Conservation (phyloP, 2,329 filamentous ascomycete genomes). For the Fusarium pseudonygamai region DNA sequence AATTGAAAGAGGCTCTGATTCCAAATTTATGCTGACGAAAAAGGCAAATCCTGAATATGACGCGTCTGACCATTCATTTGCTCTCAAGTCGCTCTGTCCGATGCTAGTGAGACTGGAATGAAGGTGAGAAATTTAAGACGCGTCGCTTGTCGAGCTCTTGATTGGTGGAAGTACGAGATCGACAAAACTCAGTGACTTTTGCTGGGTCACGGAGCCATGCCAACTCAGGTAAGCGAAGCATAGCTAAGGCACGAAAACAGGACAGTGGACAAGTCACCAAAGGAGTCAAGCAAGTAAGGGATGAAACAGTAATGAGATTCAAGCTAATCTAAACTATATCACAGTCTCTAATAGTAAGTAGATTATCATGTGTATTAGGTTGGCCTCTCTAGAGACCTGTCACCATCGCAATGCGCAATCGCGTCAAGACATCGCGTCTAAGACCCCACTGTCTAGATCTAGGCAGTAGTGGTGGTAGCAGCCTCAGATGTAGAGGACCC, state of each 20-base stretch:
- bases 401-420: neutral
- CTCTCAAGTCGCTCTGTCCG: neutral
- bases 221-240: neutral
- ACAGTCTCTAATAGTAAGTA: neutral
- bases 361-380: neutral
- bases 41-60: neutral
- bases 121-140: neutral
- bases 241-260: neutral
- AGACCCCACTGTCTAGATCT: neutral
- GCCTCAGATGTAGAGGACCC: neutral
- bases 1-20: neutral
- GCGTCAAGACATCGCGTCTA: neutral
- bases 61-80: neutral
- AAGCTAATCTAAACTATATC: slow-evolving; percentile 2
- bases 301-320: neutral
- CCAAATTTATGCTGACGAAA: neutral
- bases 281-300: neutral
- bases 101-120: neutral
- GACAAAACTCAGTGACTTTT: neutral
- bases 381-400: neutral
- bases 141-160: neutral
- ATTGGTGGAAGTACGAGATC: neutral
- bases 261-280: neutral
- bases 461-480: neutral
- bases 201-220: neutral